Evolutionary conservation across 2,329 filamentous ascomycete genomes (phyloP).

Genomic region (Cordyceps cateniannulata): DNA sequence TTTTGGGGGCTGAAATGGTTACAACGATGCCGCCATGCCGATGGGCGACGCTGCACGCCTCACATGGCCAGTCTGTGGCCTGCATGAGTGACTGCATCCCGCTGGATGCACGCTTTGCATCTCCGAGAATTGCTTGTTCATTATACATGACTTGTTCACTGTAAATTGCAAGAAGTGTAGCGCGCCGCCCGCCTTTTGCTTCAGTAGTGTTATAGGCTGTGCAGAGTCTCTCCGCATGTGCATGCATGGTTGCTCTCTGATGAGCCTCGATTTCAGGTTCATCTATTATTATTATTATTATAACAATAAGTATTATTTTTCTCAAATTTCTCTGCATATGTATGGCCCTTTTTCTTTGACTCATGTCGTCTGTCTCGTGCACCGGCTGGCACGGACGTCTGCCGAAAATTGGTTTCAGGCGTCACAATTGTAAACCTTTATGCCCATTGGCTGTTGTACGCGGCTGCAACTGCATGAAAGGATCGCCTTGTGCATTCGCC

Average conservation of each 20-base stretch:
- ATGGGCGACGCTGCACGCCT: background rate
- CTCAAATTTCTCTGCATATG: background rate
- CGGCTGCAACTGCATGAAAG: background rate
- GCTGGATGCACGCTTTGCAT: background rate
- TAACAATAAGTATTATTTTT: too few relatives aligned
- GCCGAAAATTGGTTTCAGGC: background rate
- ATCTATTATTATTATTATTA: too few relatives aligned
- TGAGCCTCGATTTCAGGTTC: too few relatives aligned
- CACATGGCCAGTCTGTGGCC: background rate
- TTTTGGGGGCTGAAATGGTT: conserved; percentile 1
- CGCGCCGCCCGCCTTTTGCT: too few relatives aligned
- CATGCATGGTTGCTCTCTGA: background rate
- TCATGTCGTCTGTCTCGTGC: background rate
- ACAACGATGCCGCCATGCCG: background rate
- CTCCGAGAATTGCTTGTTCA: too few relatives aligned
- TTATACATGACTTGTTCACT: too few relatives aligned
- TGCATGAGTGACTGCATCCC: background rate
- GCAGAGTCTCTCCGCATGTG: background rate
- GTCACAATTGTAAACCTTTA: background rate
- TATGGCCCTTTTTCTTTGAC: background rate
- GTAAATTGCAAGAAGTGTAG: too few relatives aligned
- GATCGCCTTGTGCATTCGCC: background rate
- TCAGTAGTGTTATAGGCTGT: background rate
- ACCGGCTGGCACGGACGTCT: background rate
- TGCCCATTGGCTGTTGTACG: background rate